Percentiles rank a stretch among this genome's conserved stretches.
Conservation (phyloP, 2,329 filamentous ascomycete genomes). For the Aspergillus carbonarius region DNA sequence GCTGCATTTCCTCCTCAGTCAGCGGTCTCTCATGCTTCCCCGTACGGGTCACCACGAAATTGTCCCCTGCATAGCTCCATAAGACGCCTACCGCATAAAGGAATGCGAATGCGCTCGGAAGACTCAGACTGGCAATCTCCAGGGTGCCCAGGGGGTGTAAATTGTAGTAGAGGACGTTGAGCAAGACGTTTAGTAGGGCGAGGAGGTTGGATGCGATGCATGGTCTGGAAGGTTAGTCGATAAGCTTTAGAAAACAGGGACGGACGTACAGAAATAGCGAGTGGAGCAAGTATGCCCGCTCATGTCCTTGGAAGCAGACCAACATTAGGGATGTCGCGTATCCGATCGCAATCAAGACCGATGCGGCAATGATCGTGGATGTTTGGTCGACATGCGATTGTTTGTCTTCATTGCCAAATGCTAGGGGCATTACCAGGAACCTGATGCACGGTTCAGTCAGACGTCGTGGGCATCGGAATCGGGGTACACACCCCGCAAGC, state of each 20-base stretch:
- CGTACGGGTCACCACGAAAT: background rate
- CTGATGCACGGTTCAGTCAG: slow-evolving; percentile 14
- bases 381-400: slow-evolving; percentile 23
- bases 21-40: slow-evolving; percentile 19
- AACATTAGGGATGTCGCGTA: slow-evolving; percentile 28
- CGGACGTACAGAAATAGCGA: slow-evolving; percentile 34
- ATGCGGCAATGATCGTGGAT: slow-evolving; percentile 25
- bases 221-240: slow-evolving; percentile 15
- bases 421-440: slow-evolving; percentile 32
- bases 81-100: slow-evolving; percentile 29
- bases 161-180: slow-evolving; percentile 33
- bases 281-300: slow-evolving; percentile 28
- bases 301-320: slow-evolving; percentile 23
- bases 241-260: background rate
- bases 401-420: slow-evolving; percentile 24
- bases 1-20: slow-evolving; percentile 42
- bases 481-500: slow-evolving; percentile 29
- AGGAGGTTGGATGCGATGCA: slow-evolving; percentile 30
- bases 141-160: slow-evolving; percentile 28
- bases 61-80: slow-evolving; percentile 24
- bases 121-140: slow-evolving; percentile 26
- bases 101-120: slow-evolving; percentile 29
- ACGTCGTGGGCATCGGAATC: background rate
- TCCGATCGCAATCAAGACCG: slow-evolving; percentile 27
- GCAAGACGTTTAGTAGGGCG: slow-evolving; percentile 33